Percentiles rank a stretch among this genome's conserved stretches.
Conservation (phyloP, 2,329 filamentous ascomycete genomes). For the Neofusicoccum ribis region DNA sequence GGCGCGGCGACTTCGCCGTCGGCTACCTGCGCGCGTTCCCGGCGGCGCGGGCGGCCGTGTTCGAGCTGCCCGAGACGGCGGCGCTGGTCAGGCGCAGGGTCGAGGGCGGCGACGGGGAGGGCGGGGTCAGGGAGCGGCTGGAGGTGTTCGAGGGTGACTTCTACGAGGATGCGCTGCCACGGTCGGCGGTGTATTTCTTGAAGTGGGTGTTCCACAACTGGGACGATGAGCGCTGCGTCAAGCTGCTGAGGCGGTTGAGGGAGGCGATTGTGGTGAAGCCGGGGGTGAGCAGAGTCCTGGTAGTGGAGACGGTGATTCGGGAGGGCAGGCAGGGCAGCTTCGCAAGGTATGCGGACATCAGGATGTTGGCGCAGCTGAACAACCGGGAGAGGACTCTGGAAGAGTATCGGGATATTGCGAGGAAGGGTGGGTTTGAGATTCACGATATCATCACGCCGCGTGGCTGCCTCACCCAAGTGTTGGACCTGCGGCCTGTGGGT, state of each 20-base stretch:
- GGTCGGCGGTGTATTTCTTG: not conserved
- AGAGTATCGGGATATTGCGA: not conserved
- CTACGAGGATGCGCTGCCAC: not conserved
- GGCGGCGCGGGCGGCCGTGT: not conserved
- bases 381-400: not conserved
- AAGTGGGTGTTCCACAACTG: not conserved
- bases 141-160: not conserved
- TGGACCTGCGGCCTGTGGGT: not conserved
- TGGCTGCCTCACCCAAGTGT: not conserved
- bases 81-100: not conserved
- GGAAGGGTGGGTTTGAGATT: not conserved
- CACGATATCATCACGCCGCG: not conserved
- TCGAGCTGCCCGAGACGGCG: not conserved
- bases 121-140: not conserved
- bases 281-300: not conserved
- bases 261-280: not conserved
- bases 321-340: not conserved
- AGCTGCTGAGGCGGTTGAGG: not conserved
- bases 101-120: not conserved
- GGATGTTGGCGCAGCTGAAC: not conserved
- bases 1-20: not conserved
- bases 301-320: not conserved
- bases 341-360: not conserved
- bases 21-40: not conserved
- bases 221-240: not conserved